A percentile compares a stretch with the other conserved stretches of the same genome.
Conservation (phyloP, 441 rosid species). For the Eruca vesicaria region DNA sequence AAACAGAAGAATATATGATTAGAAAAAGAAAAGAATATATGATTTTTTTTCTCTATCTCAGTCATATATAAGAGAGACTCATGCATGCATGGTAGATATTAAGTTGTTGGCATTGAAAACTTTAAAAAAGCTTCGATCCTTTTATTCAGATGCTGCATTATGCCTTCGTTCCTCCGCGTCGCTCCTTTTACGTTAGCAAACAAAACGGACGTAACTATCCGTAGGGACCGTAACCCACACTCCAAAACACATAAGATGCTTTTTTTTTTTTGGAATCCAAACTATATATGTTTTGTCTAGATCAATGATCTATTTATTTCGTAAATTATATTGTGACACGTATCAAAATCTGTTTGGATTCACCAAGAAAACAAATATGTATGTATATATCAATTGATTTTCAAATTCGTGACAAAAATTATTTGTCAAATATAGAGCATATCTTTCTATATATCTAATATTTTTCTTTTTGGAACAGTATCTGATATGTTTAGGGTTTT, state of each 20-base stretch:
- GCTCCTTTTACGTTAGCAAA: constrained; percentile 30
- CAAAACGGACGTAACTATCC: constrained; percentile 35
- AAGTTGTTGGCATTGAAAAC: constrained; percentile 8
- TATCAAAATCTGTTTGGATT: constrained; percentile 11
- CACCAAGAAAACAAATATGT: not conserved
- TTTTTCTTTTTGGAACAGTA: not conserved
- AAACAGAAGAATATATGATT: constrained; percentile 9
- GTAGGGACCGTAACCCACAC: constrained; percentile 18
- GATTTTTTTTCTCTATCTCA: not conserved
- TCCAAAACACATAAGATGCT: constrained; percentile 19
- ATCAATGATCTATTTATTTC: not conserved
- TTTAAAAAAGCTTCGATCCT: constrained; percentile 7
- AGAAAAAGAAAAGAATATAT: not conserved
- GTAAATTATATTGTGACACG: constrained; percentile 9
- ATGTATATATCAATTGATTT: not conserved
- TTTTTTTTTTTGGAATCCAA: constrained; percentile 9
- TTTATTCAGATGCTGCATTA: constrained; percentile 12
- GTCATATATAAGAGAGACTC: not conserved
- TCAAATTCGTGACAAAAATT: not conserved
- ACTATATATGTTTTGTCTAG: constrained; percentile 4
- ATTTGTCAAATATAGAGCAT: not conserved
- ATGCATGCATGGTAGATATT: constrained; percentile 5
- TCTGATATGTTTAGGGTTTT: not conserved
- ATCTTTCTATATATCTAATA: not conserved
- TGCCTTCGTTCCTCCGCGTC: constrained; percentile 37